Conservation (phyloP, 495 filamentous ascomycete genomes). For the Podospora australis region DNA sequence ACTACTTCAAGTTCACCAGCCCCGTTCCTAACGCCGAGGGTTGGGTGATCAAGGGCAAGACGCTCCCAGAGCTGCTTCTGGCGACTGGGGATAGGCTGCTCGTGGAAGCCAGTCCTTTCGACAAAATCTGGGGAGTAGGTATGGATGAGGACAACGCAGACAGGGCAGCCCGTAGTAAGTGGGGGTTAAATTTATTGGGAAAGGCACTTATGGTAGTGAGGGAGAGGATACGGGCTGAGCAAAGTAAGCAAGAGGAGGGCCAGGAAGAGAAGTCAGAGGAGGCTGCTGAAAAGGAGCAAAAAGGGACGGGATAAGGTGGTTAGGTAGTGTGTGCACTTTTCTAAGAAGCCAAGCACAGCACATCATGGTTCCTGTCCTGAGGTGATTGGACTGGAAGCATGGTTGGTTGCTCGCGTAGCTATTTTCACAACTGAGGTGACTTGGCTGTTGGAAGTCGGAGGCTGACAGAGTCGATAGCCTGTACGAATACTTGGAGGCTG, state of each 20-base stretch:
- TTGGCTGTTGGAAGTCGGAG: no score
- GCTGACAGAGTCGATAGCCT: no score
- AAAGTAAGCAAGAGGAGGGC: no score
- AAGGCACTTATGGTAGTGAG: conserved; percentile 42
- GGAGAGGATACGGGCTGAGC: conserved; percentile 44
- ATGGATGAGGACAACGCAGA: conserved; percentile 46
- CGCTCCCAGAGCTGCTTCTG: conserved; percentile 42
- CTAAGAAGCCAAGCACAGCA: no score
- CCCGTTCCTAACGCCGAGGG: conserved; percentile 13
- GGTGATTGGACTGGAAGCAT: no score
- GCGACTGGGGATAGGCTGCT: conserved; percentile 53
- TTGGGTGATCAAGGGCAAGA: conserved; percentile 4
- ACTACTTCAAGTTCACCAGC: conserved; percentile 52
- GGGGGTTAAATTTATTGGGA: conserved; percentile 65
- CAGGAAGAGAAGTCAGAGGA: conserved; percentile 17
- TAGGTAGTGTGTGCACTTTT: no score
- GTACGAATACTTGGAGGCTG: no score
- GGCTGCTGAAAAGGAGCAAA: no score
- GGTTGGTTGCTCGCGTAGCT: no score
- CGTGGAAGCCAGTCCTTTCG: conserved; percentile 57
- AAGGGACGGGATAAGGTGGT: no score
- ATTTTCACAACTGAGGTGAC: no score
- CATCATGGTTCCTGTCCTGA: no score
- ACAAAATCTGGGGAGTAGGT: conserved; percentile 64
- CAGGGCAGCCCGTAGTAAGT: conserved; percentile 39